phyloP scores from a whole-genome alignment of 2,329 filamentous ascomycete species.

The Paecilomyces formosus region DNA sequence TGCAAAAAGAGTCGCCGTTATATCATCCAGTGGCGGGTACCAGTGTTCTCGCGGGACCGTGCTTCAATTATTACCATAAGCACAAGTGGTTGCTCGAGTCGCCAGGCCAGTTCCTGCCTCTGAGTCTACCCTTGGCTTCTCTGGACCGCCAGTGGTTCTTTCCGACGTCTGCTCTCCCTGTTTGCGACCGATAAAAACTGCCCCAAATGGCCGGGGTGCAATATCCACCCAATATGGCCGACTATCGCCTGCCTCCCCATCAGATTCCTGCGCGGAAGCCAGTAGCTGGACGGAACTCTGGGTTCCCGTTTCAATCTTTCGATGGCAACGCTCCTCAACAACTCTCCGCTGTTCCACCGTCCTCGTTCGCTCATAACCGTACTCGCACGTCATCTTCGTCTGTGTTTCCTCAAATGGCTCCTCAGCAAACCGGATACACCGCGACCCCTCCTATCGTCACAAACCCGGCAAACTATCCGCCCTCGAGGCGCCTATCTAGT shows the following conservation, averaged over 20 bases:
- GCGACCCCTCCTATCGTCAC: slow-evolving; percentile 20
- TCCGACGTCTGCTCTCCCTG: not conserved
- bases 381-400: slow-evolving; percentile 33
- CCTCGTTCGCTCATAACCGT: slow-evolving; percentile 24
- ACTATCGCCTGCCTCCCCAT: slow-evolving; percentile 29
- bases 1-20: not conserved
- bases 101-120: not conserved
- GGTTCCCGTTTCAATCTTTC: slow-evolving; percentile 8
- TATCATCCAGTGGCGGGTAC: not conserved
- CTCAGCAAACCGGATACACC: slow-evolving; percentile 16
- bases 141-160: not conserved
- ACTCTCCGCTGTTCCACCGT: slow-evolving; percentile 15
- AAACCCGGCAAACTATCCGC: slow-evolving; percentile 13
- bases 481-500: slow-evolving; percentile 30
- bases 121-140: not conserved
- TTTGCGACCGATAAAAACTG: not conserved
- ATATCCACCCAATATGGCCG: slow-evolving; percentile 20
- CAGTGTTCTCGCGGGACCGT: not conserved
- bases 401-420: slow-evolving; percentile 19
- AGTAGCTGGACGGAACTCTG: slow-evolving; percentile 6
- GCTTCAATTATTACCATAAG: not conserved
- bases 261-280: slow-evolving; percentile 13
- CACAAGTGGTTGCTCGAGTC: not conserved
- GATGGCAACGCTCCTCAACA: slow-evolving; percentile 5
- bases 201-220: slow-evolving; percentile 21